Evolutionary conservation across 169 alveolate genomes (phyloP), one percentile per base, ranked within the genome.

Genomic region (Babesia bigemina): DNA sequence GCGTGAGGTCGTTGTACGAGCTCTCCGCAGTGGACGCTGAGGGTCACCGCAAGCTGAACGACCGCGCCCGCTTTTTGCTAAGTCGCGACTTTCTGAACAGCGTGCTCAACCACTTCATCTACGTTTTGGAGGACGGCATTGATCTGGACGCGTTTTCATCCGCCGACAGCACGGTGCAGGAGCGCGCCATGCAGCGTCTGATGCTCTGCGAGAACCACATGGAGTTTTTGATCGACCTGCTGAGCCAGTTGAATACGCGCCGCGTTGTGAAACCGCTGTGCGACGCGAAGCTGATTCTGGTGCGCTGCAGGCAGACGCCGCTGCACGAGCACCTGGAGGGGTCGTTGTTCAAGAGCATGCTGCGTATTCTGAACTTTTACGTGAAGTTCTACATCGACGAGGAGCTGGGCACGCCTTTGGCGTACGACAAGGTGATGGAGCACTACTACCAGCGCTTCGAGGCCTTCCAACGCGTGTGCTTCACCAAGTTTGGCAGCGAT

Each of bases 201-300:
- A 83, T 83, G 90, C 78, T 71, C 45, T 63, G 74, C 39, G 90
- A 83, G 60, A 83, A 73, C 63, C 53, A 74, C 36, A 36, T 83
- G 81, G 90, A 83, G 56, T 48, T 83, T 29, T 19, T 83, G 8
- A 69, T 74, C 13, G 90, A 83, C 58, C 60, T 83, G 33, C 63
- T 83, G 26, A 57, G 84, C 47, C 90, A 83, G 77, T 17, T 83
- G 77, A 69, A 58, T 42, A 61, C 78, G 45, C 48, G 90, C 17
- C 70, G 90, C 44, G 57, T 83, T 21, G 63, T 83, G 26, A 83
- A 83, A 49, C 90, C 90, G 14, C 48, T 83, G 24, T 47, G 75
- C 26, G 90, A 75, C 36, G 71, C 73, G 55, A 83, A 74, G 44
- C 48, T 83, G 53, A 47, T 83, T 36, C 50, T 75, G 48, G 86